Base-by-base conservation (phyloP, 202 grass and related monocot genomes). In the Alloteropsis angusta region DNA sequence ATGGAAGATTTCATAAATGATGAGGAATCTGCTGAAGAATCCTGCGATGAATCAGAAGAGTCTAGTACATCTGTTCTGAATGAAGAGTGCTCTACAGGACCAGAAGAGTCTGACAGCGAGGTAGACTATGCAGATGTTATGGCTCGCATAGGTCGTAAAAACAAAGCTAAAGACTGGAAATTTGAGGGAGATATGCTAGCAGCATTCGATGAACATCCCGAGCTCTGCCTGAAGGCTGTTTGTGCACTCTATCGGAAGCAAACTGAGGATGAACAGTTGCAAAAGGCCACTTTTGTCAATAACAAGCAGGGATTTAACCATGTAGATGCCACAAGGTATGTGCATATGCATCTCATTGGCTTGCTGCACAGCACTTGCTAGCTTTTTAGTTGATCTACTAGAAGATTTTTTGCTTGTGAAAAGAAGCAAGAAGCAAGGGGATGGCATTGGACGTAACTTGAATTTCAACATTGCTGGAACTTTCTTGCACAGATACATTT, bases 171-270 rank as follows among this genome's bases (percentile, higher is more conserved):
- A 45, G 84, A 84, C 26, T 97, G 91, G 94, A 60, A 80, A 35
- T 81, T 15, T 50, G 87, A 93, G 75, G 82, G 16, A 48, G 87
- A 93, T 10, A 93, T 97, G 90, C 72, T 93, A 55, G 55, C 86
- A 25, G 82, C 90, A 53, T 91, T 97, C 64, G 45, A 26, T 37
- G 49, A 80, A 55, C 42, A 85, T 9, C 76, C 84, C 25, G 79
- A 92, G 50, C 84, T 93, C 72, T 86, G 72, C 72, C 43, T 93
- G 77, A 90, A 90, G 82, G 94, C 94, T 76, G 79, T 97, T 60
- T 97, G 94, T 85, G 88, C 88, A 1, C 58, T 97, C 59, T 85
- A 93, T 67, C 84, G 86, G 65, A 83, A 74, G 71, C 87, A 97
- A 79, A 92, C 94, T 15, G n/a, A 72, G 35, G 82, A 90, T 2